phyloP scores from a whole-genome alignment of 2,329 filamentous ascomycete genomes.

The Simplicillium sp. region DNA sequence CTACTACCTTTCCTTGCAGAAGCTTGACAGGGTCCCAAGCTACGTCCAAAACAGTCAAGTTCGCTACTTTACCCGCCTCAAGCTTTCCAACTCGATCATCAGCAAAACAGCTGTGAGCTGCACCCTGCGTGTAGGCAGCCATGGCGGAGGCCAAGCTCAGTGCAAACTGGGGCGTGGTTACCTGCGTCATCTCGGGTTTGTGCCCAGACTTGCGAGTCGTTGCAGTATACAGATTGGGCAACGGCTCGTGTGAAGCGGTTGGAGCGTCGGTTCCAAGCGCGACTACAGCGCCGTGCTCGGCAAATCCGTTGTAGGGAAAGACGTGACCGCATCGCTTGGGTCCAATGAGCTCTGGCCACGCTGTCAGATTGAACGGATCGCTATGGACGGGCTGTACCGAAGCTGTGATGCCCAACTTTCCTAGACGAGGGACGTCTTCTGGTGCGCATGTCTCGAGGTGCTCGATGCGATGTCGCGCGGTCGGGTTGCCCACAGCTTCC shows the following conservation, averaged over 20 bases:
- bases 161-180: constrained; percentile 39
- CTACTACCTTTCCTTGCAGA: constrained; percentile 31
- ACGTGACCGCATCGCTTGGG: constrained; percentile 39
- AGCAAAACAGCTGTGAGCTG: constrained; percentile 41
- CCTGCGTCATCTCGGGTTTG: constrained; percentile 25
- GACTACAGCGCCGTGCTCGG: constrained; percentile 36
- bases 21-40: constrained; percentile 37
- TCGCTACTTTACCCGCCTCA: constrained; percentile 40
- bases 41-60: constrained; percentile 38
- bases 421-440: constrained; percentile 45
- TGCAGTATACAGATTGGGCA: constrained; percentile 43
- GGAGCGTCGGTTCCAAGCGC: constrained; percentile 46
- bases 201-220: constrained; percentile 42
- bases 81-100: constrained; percentile 39
- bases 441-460: constrained; percentile 49
- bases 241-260: constrained; percentile 40
- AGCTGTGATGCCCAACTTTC: constrained; percentile 45
- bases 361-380: constrained; percentile 45
- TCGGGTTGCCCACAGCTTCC: constrained; percentile 26
- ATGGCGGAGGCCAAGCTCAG: constrained; percentile 40
- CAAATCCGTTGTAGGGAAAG: constrained; percentile 51
- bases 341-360: constrained; percentile 46
- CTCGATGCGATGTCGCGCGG: constrained; percentile 49
- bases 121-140: constrained; percentile 37
- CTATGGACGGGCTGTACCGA: constrained; percentile 47